These are phyloP conservation scores for Lonicera japonica DNA, from an alignment of 129 eudicot genomes.

Conservation along the genomic window DNA sequence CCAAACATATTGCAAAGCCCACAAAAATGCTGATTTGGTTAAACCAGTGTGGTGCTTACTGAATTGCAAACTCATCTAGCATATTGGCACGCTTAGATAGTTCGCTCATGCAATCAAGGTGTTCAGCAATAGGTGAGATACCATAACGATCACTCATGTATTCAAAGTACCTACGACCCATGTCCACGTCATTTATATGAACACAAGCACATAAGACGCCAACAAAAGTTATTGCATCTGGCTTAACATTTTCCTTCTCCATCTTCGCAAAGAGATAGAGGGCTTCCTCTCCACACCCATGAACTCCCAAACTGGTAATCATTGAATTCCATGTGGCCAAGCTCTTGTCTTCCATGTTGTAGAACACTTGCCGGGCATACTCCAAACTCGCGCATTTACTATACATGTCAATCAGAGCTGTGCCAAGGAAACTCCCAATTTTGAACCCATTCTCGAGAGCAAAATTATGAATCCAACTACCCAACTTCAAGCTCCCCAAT, in stretches of 20 bases:
- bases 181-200: conserved; percentile 17
- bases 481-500: conserved; percentile 24
- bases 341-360: conserved; percentile 23
- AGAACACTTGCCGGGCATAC: conserved; percentile 22
- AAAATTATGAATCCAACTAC: conserved; percentile 23
- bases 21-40: neutral
- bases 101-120: conserved; percentile 23
- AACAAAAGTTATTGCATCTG: conserved; percentile 44
- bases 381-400: conserved; percentile 36
- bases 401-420: conserved; percentile 34
- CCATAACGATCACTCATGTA: conserved; percentile 39
- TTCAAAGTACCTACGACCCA: conserved; percentile 18
- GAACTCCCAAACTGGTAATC: conserved; percentile 37
- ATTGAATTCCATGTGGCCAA: conserved; percentile 36
- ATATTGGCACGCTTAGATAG: conserved; percentile 15
- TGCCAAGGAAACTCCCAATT: conserved; percentile 22
- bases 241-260: conserved; percentile 30
- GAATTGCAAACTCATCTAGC: neutral
- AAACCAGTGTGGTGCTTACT: neutral
- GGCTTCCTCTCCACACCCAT: conserved; percentile 38
- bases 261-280: conserved; percentile 28
- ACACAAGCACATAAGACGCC: conserved; percentile 42
- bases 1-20: neutral
- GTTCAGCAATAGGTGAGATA: conserved; percentile 29
- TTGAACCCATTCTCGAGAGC: conserved; percentile 22